Evolutionary conservation across 108 stramenopile species (phyloP).

Genomic region (Skeletonema marinoi): DNA sequence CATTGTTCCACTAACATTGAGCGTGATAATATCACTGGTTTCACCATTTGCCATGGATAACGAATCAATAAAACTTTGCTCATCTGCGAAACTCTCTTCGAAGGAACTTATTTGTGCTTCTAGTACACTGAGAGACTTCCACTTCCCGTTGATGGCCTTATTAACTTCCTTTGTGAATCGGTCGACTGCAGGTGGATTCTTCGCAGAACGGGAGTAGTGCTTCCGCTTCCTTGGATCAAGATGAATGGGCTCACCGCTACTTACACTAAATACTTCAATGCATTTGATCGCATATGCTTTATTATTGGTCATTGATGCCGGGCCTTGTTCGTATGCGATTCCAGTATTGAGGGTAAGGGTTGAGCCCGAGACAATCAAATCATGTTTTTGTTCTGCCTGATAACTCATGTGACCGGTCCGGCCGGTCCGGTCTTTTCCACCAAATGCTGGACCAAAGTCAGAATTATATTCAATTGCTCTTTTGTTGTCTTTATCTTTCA

Average conservation of each 20-base stretch:
- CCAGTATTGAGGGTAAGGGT: background rate
- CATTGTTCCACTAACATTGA: conserved; percentile 5
- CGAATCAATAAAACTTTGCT: background rate
- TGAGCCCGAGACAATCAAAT: background rate
- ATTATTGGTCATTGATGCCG: background rate
- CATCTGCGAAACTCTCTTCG: conserved; percentile 19
- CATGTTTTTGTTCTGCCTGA: too few species aligned
- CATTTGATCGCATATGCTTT: background rate
- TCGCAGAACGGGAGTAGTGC: background rate
- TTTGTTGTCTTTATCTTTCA: too few species aligned
- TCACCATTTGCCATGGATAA: background rate
- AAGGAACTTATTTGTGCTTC: background rate
- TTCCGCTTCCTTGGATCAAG: background rate
- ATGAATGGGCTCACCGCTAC: background rate
- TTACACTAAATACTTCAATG: background rate
- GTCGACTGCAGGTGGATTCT: background rate
- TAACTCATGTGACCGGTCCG: too few species aligned
- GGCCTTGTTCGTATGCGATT: background rate
- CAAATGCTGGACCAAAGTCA: too few species aligned
- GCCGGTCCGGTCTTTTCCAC: too few species aligned
- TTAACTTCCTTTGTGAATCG: background rate
- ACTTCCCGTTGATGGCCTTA: conserved; percentile 1
- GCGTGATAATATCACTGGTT: background rate
- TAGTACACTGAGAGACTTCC: background rate
- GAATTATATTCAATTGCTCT: too few species aligned